Conservation (phyloP, 2,329 filamentous ascomycete genomes). For the Paradendryphiella salina region DNA sequence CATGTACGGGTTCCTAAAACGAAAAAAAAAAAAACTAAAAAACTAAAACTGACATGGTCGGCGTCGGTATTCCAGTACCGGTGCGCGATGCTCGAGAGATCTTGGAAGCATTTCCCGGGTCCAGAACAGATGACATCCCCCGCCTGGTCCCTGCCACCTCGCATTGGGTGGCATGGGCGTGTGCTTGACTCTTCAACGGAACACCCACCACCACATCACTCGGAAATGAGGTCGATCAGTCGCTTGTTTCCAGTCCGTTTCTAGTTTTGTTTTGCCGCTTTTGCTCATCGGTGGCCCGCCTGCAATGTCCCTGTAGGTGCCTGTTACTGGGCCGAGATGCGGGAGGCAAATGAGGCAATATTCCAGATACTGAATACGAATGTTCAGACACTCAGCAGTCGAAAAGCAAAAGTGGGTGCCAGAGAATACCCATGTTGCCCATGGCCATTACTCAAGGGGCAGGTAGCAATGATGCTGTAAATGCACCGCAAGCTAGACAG, state of each 20-base stretch:
- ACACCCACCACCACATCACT: constrained; percentile 5
- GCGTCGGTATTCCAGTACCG: constrained; percentile 4
- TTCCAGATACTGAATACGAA: constrained; percentile 5
- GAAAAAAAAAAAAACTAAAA: too few species aligned
- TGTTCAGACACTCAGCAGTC: not conserved
- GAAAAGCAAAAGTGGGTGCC: not conserved
- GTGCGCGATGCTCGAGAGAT: not conserved
- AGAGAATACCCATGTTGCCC: not conserved
- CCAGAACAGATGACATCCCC: constrained; percentile 10
- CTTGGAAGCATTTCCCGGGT: not conserved
- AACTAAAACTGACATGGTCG: constrained; percentile 5
- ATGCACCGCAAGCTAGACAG: not conserved
- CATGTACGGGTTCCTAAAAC: not conserved
- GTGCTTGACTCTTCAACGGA: constrained; percentile 13
- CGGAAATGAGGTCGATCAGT: constrained; percentile 17
- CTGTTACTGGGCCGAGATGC: constrained; percentile 2
- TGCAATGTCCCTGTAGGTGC: not conserved
- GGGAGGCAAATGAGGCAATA: constrained; percentile 13
- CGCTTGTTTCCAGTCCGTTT: constrained; percentile 6
- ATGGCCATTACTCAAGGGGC: too few species aligned
- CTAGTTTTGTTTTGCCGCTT: not conserved
- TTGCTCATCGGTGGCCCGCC: constrained; percentile 1
- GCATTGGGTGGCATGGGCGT: not conserved
- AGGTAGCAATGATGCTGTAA: not conserved
- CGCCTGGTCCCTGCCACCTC: constrained; percentile 5